Base-by-base conservation (phyloP, 2,329 filamentous ascomycete species). In the Lanzia echinophila region DNA sequence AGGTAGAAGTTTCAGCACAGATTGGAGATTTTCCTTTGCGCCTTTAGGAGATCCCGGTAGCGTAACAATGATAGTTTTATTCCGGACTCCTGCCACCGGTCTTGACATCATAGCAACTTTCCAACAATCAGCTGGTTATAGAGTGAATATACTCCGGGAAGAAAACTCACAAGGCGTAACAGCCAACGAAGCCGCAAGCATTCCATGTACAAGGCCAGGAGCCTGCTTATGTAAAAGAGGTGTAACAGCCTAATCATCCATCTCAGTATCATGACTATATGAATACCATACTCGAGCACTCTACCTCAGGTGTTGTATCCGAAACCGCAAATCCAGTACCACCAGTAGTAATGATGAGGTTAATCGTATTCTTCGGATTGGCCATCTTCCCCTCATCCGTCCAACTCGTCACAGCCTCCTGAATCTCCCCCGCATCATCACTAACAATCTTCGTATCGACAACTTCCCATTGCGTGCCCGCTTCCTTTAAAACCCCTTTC, bases 81-180 rank as follows among this genome's bases (percentile, higher is more conserved):
- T 85, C 32, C 94, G 79, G 2, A 95, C 84, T 3, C 94, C 94
- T 20, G 94, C 94, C 12, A 95, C 88, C 4, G 94, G 94, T 44
- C 94, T 82, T 49, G 94, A 88, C 94, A 99, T 99, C 75, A 96
- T 86, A 43, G 94, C 94, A 72, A 99, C 90, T 95, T 54, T 22
- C 49, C 22, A 17, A 8, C 46, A 54, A 46, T 70, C 54, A 70
- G 61, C 47, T 55, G 34, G 53, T 28, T 48, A 51, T 24, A 28
- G 12, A 47, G 22, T 6, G 19, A 12, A 36, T 3, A 34, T 32
- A 3, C 50, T 38, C 12, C 41, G 42, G 39, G 24, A 28, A 8
- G 4, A 28, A 11, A 24, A 58, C 87, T 74, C 74, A 95, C 90
- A 99, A 45, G 92, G 91, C 2, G 94, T 99, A 33, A 97, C 83